Conservation (phyloP, 495 filamentous ascomycete genomes). For the Tuber magnatum region DNA sequence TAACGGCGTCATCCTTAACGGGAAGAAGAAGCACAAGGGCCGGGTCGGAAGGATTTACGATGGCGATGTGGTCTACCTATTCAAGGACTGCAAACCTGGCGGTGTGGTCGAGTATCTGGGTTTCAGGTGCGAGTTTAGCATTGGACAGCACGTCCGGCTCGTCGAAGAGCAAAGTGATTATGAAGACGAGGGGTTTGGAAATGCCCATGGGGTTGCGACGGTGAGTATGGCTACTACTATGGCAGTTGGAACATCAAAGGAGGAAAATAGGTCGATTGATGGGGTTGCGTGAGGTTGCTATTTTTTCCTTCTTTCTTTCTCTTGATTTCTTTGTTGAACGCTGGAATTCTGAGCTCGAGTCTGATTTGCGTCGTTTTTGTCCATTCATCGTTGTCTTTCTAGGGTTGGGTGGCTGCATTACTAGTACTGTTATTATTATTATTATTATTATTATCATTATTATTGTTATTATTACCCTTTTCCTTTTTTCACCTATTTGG, state of each 20-base stretch:
- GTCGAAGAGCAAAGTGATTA: slow-evolving; percentile 21
- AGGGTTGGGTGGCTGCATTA: not conserved
- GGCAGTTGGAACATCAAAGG: slow-evolving; percentile 15
- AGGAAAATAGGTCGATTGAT: not conserved
- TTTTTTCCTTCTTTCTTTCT: not conserved
- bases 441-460: not conserved
- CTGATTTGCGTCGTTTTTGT: not conserved
- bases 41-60: slow-evolving; percentile 25
- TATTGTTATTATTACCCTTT: not conserved
- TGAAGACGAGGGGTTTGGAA: not conserved
- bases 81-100: slow-evolving; percentile 16
- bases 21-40: slow-evolving; percentile 22
- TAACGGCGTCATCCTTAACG: slow-evolving; percentile 32
- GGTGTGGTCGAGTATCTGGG: slow-evolving; percentile 23
- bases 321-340: slow-evolving; percentile 8
- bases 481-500: slow-evolving; percentile 4
- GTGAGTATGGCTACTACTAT: slow-evolving; percentile 27
- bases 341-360: not conserved
- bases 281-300: not conserved
- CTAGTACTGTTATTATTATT: slow-evolving; percentile 3
- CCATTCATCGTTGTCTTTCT: not conserved
- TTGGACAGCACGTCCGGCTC: slow-evolving; percentile 18
- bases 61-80: slow-evolving; percentile 31
- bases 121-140: slow-evolving; percentile 30
- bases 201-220: slow-evolving; percentile 4